Conservation (phyloP, 2,329 filamentous ascomycete species). For the Monascus ruber region DNA sequence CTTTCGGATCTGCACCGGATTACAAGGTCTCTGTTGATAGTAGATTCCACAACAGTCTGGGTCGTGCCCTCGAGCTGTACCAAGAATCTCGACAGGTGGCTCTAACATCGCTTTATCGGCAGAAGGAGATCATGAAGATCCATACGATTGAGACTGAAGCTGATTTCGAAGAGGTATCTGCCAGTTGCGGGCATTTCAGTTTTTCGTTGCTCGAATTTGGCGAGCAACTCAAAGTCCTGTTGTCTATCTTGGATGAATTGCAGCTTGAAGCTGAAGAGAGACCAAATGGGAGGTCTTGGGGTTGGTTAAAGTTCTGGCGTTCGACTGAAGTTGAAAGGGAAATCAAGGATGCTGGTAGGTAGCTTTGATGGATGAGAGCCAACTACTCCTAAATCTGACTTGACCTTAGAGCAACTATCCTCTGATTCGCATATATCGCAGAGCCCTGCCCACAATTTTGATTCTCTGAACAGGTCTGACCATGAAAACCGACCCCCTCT, state of each 20-base stretch:
- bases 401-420: background rate
- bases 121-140: slow-evolving; percentile 58
- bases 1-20: slow-evolving; percentile 59
- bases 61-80: slow-evolving; percentile 71
- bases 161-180: slow-evolving; percentile 92
- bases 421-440: background rate
- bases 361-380: background rate
- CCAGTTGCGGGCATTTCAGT: slow-evolving; percentile 94
- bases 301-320: slow-evolving; percentile 76
- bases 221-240: slow-evolving; percentile 72
- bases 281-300: slow-evolving; percentile 57
- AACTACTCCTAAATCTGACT: background rate
- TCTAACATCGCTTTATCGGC: slow-evolving; percentile 67
- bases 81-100: slow-evolving; percentile 63
- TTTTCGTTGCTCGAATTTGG: slow-evolving; percentile 86
- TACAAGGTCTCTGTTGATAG: slow-evolving; percentile 64
- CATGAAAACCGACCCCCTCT: background rate
- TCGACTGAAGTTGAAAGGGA: slow-evolving; percentile 7
- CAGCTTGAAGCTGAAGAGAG: slow-evolving; percentile 56
- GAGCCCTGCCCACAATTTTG: background rate
- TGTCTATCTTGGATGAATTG: slow-evolving; percentile 75
- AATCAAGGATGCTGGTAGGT: slow-evolving; percentile 15
- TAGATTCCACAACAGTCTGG: slow-evolving; percentile 67
- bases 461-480: background rate
- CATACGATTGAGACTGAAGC: slow-evolving; percentile 68